Percentiles rank a stretch among this genome's conserved stretches.
These are phyloP conservation scores for Clarireedia homoeocarpa DNA, from an alignment of 2,329 filamentous ascomycete genomes.

Conservation along the genomic window DNA sequence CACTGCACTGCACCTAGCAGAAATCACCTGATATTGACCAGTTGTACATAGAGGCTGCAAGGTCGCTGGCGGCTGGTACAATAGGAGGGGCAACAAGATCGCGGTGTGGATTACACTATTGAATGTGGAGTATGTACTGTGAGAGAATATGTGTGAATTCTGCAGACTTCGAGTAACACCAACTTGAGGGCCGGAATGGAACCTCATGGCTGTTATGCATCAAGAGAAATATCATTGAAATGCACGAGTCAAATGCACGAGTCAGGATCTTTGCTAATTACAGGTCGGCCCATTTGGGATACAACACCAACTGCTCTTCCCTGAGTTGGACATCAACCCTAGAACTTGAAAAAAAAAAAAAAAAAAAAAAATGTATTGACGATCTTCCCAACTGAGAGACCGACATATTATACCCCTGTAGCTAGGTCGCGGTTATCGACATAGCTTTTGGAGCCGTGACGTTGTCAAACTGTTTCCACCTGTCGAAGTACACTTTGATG, in stretches of 20 bases:
- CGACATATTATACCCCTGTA: slow-evolving; percentile 1
- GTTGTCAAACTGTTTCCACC: background rate
- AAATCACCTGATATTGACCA: background rate
- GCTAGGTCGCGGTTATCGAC: background rate
- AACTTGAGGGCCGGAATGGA: background rate
- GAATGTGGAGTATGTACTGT: background rate
- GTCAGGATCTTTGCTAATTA: slow-evolving; percentile 1
- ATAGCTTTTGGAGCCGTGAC: background rate
- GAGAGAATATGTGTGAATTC: background rate
- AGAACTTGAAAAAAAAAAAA: background rate
- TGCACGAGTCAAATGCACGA: background rate
- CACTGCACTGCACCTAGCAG: background rate
- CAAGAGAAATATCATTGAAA: background rate
- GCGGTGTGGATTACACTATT: background rate
- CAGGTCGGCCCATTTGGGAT: background rate
- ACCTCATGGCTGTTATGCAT: background rate
- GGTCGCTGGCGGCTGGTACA: background rate
- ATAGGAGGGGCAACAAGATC: background rate
- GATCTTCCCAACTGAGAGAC: slow-evolving; percentile 8
- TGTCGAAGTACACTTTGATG: slow-evolving; percentile 3
- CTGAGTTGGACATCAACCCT: slow-evolving; percentile 2
- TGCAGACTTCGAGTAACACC: background rate
- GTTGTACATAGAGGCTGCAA: background rate
- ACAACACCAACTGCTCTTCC: background rate
- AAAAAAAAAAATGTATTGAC: slow-evolving; percentile 3